phyloP scores from a whole-genome alignment of 345 rosid genomes.

The Citrus sinensis region DVS_A1.0 CM039165.1:13982001-13982500 shows the following conservation, averaged over 20 bases:
- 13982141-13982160: constrained; percentile 17
- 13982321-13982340: too few species aligned
- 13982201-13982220: constrained; percentile 4
- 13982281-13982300: not conserved
- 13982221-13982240: not conserved
- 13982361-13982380: too few species aligned
- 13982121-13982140: not conserved
- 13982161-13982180: constrained; percentile 8
- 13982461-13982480: fast-evolving
- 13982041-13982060: not conserved
- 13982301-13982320: too few species aligned
- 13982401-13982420: too few species aligned
- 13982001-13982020: not conserved
- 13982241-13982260: too few species aligned
- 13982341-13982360: too few species aligned
- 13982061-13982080: not conserved
- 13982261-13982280: too few species aligned
- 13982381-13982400: too few species aligned
- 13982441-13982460: too few species aligned
- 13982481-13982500: fast-evolving
- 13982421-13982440: too few species aligned
- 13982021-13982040: not conserved
- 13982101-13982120: not conserved
- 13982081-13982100: not conserved
- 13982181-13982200: not conserved